A percentile compares a stretch with the other conserved stretches of the same genome.
Evolutionary conservation across 371 early-diverging fungal genomes (phyloP).

Genomic region (Neoconidiobolus thromboides): DNA sequence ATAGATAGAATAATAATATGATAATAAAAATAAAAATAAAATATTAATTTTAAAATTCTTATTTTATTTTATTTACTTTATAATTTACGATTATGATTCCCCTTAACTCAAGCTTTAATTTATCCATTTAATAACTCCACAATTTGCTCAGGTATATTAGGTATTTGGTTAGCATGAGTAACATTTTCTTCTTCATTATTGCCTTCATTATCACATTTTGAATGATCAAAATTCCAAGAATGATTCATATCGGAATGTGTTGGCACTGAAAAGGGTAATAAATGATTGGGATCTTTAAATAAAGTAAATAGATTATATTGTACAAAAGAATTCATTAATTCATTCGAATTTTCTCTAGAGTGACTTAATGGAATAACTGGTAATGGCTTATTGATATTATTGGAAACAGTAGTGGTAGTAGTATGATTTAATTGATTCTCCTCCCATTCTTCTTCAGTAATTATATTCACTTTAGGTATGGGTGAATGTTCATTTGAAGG

Average conservation of each 20-base stretch:
- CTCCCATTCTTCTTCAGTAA: background rate
- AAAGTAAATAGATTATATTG: conserved; percentile 2
- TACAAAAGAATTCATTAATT: conserved; percentile 7
- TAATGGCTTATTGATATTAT: background rate
- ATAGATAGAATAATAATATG: too few species aligned
- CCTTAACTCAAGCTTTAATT: too few species aligned
- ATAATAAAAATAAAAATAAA: too few species aligned
- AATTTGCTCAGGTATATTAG: too few species aligned
- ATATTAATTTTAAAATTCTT: too few species aligned
- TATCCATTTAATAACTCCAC: too few species aligned
- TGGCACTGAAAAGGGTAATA: conserved; percentile 32
- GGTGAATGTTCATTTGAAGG: background rate
- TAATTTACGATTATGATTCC: too few species aligned
- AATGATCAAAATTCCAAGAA: too few species aligned
- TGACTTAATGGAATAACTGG: background rate
- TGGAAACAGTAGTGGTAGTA: background rate
- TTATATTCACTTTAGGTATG: background rate
- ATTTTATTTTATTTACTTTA: too few species aligned
- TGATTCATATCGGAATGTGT: conserved; percentile 12
- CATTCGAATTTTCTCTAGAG: background rate
- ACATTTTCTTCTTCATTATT: too few species aligned
- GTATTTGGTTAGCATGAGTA: too few species aligned
- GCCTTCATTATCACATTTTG: too few species aligned
- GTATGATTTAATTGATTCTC: background rate
- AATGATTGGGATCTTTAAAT: conserved; percentile 21